Evolutionary conservation across 2,329 filamentous ascomycete species (phyloP).

Genomic region (Arthroderma uncinatum): DNA sequence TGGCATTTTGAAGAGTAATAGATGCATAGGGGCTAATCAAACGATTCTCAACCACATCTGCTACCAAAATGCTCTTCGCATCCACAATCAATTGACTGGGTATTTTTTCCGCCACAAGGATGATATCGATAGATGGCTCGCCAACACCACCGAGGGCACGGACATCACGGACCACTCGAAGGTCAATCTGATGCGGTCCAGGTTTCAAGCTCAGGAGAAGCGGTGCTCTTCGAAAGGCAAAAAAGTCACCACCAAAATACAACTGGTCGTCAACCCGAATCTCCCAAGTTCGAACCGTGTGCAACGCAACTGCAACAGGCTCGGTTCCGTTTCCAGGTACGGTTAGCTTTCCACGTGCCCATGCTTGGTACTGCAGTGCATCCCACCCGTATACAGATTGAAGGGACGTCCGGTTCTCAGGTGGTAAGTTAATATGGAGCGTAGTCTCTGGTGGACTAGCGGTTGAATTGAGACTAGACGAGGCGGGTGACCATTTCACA

Average conservation of each 20-base stretch:
- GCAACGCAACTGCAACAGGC: slow-evolving; percentile 29
- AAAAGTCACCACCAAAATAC: slow-evolving; percentile 49
- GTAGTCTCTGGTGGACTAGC: slow-evolving; percentile 26
- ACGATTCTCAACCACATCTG: slow-evolving; percentile 41
- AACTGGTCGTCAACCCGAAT: slow-evolving; percentile 42
- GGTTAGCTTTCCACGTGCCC: slow-evolving; percentile 42
- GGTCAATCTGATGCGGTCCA: slow-evolving; percentile 41
- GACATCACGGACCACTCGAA: slow-evolving; percentile 47
- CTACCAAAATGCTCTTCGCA: slow-evolving; percentile 33
- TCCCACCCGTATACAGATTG: slow-evolving; percentile 49
- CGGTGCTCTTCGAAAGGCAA: slow-evolving; percentile 41
- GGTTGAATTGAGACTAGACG: slow-evolving; percentile 23
- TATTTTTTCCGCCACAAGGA: slow-evolving; percentile 25
- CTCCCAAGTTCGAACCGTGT: slow-evolving; percentile 42
- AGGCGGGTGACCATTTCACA: slow-evolving; percentile 38
- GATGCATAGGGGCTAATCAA: slow-evolving; percentile 41
- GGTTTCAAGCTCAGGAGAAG: slow-evolving; percentile 40
- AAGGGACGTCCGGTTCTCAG: slow-evolving; percentile 45
- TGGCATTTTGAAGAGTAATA: slow-evolving; percentile 40
- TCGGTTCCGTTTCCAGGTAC: slow-evolving; percentile 25
- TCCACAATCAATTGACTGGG: slow-evolving; percentile 23
- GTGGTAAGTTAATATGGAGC: slow-evolving; percentile 38
- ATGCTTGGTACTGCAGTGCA: slow-evolving; percentile 48
- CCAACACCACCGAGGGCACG: slow-evolving; percentile 43
- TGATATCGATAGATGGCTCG: slow-evolving; percentile 37